These are phyloP conservation scores for Pyricularia sp. DNA, from an alignment of 2,329 filamentous ascomycete genomes.

Conservation along the genomic window DNA sequence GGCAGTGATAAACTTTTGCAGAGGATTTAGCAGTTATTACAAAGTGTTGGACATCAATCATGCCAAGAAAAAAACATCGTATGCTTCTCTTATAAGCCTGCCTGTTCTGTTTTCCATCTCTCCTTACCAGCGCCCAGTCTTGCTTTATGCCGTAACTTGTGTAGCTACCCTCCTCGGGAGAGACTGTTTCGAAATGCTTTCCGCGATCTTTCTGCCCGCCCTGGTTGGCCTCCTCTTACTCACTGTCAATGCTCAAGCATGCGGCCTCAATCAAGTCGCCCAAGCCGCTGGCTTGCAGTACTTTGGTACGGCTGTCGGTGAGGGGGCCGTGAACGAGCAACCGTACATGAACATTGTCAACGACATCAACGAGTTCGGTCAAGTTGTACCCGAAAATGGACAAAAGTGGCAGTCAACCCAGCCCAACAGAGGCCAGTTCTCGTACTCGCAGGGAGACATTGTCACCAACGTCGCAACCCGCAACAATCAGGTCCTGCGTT, in stretches of 20 bases:
- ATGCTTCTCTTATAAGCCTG: not conserved
- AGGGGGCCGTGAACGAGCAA: constrained; percentile 33
- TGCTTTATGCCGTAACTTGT: not conserved
- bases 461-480: constrained; percentile 20
- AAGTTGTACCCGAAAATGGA: constrained; percentile 43
- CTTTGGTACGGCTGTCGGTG: constrained; percentile 45
- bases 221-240: not conserved
- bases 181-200: not conserved
- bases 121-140: not conserved
- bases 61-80: not conserved
- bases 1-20: not conserved
- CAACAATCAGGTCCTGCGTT: constrained; percentile 31
- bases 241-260: not conserved
- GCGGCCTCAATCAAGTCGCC: not conserved
- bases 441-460: constrained; percentile 35
- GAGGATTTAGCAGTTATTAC: not conserved
- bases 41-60: not conserved
- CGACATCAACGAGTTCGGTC: constrained; percentile 39
- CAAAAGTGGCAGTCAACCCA: constrained; percentile 43
- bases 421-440: constrained; percentile 35
- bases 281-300: constrained; percentile 30
- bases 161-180: not conserved
- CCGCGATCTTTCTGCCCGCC: not conserved
- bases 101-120: not conserved
- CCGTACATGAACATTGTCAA: constrained; percentile 34